These are phyloP conservation scores for Pseudogymnoascus sp. DNA, from an alignment of 2,329 filamentous ascomycete species.

Conservation along the genomic window DNA sequence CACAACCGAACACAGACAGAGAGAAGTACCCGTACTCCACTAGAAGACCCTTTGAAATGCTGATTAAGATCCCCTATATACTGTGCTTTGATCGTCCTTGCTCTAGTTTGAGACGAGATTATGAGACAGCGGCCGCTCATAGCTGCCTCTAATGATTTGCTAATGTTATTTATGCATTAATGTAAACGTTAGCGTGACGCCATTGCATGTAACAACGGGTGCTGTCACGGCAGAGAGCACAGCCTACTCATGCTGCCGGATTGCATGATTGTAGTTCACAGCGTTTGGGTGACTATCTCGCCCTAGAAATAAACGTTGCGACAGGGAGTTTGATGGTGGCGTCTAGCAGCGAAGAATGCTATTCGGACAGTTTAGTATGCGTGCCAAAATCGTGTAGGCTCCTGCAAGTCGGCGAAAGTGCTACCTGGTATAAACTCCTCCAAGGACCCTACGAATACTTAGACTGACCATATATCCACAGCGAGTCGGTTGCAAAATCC, in stretches of 20 bases:
- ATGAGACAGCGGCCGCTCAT: background rate
- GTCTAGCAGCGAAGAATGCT: too few relatives aligned
- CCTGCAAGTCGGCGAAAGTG: too few relatives aligned
- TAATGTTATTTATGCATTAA: background rate
- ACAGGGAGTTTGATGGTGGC: too few relatives aligned
- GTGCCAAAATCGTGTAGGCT: too few relatives aligned
- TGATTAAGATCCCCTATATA: constrained; percentile 1
- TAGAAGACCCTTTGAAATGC: constrained; percentile 4
- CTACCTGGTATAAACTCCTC: too few relatives aligned
- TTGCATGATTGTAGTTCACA: background rate
- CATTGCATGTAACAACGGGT: background rate
- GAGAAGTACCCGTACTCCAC: background rate
- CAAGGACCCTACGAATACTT: too few relatives aligned
- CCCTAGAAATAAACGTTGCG: too few relatives aligned
- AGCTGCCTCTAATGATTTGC: background rate
- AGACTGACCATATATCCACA: too few relatives aligned
- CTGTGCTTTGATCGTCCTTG: background rate
- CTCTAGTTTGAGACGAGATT: background rate
- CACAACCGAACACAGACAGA: background rate
- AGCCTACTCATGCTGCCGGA: background rate
- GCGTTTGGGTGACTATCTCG: too few relatives aligned
- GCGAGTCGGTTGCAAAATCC: too few relatives aligned
- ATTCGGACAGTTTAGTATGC: too few relatives aligned
- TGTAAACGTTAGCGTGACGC: background rate
- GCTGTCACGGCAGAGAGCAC: background rate